Evolutionary conservation across 2,329 filamentous ascomycete genomes (phyloP), one percentile per base, ranked within the genome.

Genomic region (Biscogniauxia sp.): DNA sequence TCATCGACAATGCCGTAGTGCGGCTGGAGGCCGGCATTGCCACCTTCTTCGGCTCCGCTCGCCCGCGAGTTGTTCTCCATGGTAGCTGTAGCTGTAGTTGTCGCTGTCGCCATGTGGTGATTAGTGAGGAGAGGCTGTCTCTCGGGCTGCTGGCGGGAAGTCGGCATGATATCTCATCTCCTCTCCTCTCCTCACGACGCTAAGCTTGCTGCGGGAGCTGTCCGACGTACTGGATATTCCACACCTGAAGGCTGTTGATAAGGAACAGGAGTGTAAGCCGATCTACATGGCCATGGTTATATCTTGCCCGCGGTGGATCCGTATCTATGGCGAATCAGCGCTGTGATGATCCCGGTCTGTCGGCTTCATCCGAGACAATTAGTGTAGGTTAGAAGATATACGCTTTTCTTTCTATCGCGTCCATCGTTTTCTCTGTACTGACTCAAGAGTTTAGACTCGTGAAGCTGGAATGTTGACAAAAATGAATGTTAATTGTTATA

Each of bases 1-100:
- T 61, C 53, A 45, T 62, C 58, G 28, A 63, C 53, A 23, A 45
- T 6, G 2, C 37, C 37, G 37, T 37, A 7, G 23, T 23, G 23
- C 23, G 23, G 23, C 5, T 23, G n/a, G n/a, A n/a, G n/a, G n/a
- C n/a, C 23, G 5, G 23, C 23, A 5, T 5, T 23, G 23, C 23
- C 23, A 23, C n/a, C n/a, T n/a, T 9, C 26, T 28, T 28, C 26
- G 26, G 26, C 26, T 28, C 26, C 26, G 26, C 5, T 5, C 5
- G 26, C 26, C 26, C 26, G 26, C 5, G 26, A 28, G 9, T 5
- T 9, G 26, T 32, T 32, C 37, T 45, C 37, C 37, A n/a, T 45
- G 11, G 37, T 45, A 6, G 37, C 5, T 45, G 37, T 45, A 45
- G 37, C 2, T 45, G 37, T 45, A 17, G 37, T 11, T n/a, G 37